Base-by-base conservation (phyloP, 2,329 filamentous ascomycete genomes). In the Nigrospora oryzae region DNA sequence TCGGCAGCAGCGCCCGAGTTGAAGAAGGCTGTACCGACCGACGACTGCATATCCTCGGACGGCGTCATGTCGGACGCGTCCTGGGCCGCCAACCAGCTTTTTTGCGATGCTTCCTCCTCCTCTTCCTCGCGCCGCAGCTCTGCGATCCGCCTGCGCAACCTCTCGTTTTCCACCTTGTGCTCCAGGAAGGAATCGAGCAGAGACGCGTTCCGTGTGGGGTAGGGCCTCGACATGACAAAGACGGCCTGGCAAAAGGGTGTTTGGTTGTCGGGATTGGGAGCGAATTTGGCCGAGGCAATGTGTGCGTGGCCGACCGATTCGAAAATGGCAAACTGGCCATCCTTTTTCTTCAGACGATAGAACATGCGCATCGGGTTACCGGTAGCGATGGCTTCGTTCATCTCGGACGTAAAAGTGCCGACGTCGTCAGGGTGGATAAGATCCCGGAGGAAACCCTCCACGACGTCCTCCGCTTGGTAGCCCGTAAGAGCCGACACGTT, bases 151-250 rank as follows among this genome's bases (percentile, higher is more conserved):
- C 88, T 85, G 56, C 81, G 82, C 40, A 97, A 66, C 5, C 90
- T 80, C 67, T 95, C 89, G 57, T 96, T 95, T 63, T 96, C 91
- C 44, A 95, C 91, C 65, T 96, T 96, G 68, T 96, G 90, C 62
- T 97, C 91, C 28, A 97, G 73, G 57, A 96, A 96, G 0, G 89
- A 94, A 65, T 97, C 90, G 16, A 96, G 73, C 11, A 96, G 73
- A 4, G 79, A 79, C 1, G 89, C 84, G 59, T 91, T 95, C 66
- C 86, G 90, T 30, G 86, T 94, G 5, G 89, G 89, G 62, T 96
- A 95, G 1, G 87, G 87, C 16, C 90, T 79, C 10, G 88, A 83
- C 82, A 95, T 91, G 73, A 97, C 86, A 62, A 96, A 96, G 55
- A 96, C 88, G 34, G 90, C 90, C 56, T 88, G 81, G 62, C 89